These are phyloP conservation scores for Ceriops zippeliana DNA, from an alignment of 345 rosid genomes.

Conservation along the genomic window DNA sequence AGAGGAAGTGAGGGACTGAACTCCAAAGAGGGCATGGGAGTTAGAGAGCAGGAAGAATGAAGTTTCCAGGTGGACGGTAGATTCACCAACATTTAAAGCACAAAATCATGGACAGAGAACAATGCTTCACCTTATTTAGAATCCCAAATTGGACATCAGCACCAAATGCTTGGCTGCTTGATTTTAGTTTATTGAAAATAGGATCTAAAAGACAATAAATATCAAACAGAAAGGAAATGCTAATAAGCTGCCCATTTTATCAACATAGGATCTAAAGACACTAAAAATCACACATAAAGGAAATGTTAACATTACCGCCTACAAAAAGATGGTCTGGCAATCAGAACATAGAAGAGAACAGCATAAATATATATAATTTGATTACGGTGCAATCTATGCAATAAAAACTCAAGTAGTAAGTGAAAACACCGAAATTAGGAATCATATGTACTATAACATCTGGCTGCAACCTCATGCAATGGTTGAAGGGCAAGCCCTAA, in stretches of 20 bases:
- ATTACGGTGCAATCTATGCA: no score
- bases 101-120: conserved; percentile 6
- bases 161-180: conserved; percentile 38
- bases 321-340: no score
- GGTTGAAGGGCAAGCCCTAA: no score
- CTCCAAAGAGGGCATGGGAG: conserved; percentile 3
- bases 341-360: no score
- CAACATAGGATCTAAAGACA: conserved; percentile 44
- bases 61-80: conserved; percentile 11
- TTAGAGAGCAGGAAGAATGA: background rate
- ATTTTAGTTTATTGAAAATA: conserved; percentile 49
- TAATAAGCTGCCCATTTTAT: conserved; percentile 27
- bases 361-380: no score
- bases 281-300: background rate
- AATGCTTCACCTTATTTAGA: conserved; percentile 43
- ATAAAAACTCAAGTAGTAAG: no score
- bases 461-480: background rate
- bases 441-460: no score
- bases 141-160: conserved; percentile 42
- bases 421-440: no score
- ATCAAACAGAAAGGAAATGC: background rate
- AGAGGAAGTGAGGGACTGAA: conserved; percentile 37
- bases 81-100: conserved; percentile 5
- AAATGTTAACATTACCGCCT: background rate
- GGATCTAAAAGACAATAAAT: conserved; percentile 36